Conservation (phyloP, 2,329 filamentous ascomycete species). For the Thelonectria olida region DNA sequence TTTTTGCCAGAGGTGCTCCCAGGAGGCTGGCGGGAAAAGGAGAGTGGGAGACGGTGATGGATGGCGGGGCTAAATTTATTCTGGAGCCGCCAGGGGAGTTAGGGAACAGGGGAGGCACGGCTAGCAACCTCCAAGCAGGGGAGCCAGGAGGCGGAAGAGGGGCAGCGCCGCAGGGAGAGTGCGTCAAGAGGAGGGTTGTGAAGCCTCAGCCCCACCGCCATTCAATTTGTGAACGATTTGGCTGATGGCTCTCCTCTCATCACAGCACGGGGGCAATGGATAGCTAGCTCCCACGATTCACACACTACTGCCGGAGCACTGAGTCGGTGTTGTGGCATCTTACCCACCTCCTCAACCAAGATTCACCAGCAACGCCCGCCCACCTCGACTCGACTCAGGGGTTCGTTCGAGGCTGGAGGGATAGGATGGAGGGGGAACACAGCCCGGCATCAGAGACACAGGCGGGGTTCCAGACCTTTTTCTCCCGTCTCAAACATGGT, state of each 20-base stretch:
- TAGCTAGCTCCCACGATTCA: no score
- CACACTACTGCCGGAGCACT: not conserved
- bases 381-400: constrained; percentile 8
- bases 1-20: constrained; percentile 34
- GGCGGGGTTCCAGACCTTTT: constrained; percentile 2
- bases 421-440: not conserved
- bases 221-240: no score
- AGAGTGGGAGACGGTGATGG: constrained; percentile 46
- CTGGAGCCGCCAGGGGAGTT: constrained; percentile 41
- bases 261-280: no score
- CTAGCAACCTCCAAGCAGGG: not conserved
- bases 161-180: not conserved
- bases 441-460: no score
- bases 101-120: not conserved
- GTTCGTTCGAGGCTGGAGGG: not conserved
- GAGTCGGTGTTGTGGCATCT: constrained; percentile 6
- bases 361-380: not conserved
- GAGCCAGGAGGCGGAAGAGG: constrained; percentile 11
- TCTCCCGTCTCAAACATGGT: constrained; percentile 8
- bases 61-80: constrained; percentile 55
- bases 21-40: constrained; percentile 44
- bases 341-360: constrained; percentile 6
- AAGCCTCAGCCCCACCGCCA: constrained; percentile 17
- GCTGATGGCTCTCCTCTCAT: no score
- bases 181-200: no score